phyloP scores from a whole-genome alignment of 306 rosid species.

The Chamaecrista fasciculata region DNA sequence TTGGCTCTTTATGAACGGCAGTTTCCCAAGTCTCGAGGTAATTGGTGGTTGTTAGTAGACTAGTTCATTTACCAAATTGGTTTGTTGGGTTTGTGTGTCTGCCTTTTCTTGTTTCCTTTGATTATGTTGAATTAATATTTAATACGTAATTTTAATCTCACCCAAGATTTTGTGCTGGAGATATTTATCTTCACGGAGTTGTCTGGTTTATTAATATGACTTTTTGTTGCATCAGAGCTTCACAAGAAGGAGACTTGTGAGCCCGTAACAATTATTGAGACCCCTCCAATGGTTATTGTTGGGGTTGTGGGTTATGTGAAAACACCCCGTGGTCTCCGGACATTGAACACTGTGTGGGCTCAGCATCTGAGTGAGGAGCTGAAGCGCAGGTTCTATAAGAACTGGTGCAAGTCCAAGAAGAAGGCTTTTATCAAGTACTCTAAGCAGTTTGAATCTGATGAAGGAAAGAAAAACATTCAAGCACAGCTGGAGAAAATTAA shows the following conservation, averaged over 20 bases:
- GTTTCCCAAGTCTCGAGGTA: no score
- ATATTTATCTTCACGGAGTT: neutral
- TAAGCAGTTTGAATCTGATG: constrained; percentile 61
- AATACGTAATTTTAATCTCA: neutral
- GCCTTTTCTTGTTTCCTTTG: neutral
- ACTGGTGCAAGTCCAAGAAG: constrained; percentile 92
- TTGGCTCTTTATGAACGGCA: no score
- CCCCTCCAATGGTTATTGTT: constrained; percentile 80
- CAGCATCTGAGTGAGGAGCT: constrained; percentile 85
- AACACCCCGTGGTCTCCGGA: constrained; percentile 78
- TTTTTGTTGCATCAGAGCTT: constrained; percentile 47
- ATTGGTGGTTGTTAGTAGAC: no score
- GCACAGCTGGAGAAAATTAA: constrained; percentile 69
- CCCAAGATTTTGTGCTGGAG: neutral
- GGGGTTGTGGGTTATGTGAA: constrained; percentile 84
- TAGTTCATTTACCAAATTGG: no score
- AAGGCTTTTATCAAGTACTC: constrained; percentile 82
- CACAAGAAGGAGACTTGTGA: constrained; percentile 91
- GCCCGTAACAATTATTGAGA: constrained; percentile 74
- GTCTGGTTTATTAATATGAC: neutral
- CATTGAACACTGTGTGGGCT: constrained; percentile 78
- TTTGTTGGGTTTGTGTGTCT: neutral
- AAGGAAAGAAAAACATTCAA: constrained; percentile 65
- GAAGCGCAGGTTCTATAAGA: constrained; percentile 77
- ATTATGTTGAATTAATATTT: neutral